These are phyloP conservation scores for Aspergillus fumigatus DNA, from an alignment of 2,329 filamentous ascomycete genomes.

Conservation along the genomic window DNA sequence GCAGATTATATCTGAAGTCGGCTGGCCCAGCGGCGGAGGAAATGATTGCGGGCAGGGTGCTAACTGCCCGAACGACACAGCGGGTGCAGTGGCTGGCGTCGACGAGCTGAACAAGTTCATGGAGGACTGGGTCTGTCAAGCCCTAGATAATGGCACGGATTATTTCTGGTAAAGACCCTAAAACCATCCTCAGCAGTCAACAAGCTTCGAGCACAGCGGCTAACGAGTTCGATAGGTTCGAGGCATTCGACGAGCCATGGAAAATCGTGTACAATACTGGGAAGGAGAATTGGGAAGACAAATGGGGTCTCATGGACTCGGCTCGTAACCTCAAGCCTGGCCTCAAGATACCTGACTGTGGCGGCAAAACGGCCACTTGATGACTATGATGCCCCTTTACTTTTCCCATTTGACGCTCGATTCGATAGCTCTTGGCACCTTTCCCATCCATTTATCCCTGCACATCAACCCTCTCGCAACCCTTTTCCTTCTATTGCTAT, in stretches of 20 bases:
- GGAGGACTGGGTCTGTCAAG: slow-evolving; percentile 76
- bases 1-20: slow-evolving; percentile 84
- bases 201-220: background rate
- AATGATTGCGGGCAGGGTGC: slow-evolving; percentile 63
- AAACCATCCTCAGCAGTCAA: background rate
- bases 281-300: slow-evolving; percentile 79
- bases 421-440: background rate
- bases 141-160: slow-evolving; percentile 74
- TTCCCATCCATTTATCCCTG: background rate
- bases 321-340: slow-evolving; percentile 79
- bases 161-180: slow-evolving; percentile 73
- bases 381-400: background rate
- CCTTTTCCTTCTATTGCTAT: background rate
- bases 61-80: slow-evolving; percentile 52
- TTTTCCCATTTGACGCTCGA: background rate
- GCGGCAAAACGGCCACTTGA: slow-evolving; percentile 60
- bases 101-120: slow-evolving; percentile 81
- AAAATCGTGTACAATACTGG: slow-evolving; percentile 69
- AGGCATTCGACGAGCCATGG: slow-evolving; percentile 96
- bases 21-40: slow-evolving; percentile 83
- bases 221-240: slow-evolving; percentile 56
- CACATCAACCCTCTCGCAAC: background rate
- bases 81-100: slow-evolving; percentile 73
- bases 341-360: slow-evolving; percentile 81
- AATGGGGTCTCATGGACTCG: slow-evolving; percentile 89